These are phyloP conservation scores for Waltiozyma sp. DNA, from an alignment of 1,139 yeast species.

Conservation along the genomic window DNA sequence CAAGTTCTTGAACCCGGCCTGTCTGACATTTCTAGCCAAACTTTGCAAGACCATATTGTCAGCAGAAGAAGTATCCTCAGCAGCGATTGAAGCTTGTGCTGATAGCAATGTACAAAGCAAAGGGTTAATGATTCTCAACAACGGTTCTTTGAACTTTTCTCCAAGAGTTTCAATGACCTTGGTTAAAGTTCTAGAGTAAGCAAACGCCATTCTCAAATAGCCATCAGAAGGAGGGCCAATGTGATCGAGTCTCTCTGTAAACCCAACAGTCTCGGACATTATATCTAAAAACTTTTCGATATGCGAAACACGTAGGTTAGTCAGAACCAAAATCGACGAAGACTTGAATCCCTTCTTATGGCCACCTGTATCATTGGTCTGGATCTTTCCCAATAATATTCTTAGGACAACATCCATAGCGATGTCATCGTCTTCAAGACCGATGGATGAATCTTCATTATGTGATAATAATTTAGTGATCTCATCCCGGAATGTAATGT, in stretches of 20 bases:
- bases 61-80: slow-evolving; percentile 10
- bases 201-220: slow-evolving; percentile 46
- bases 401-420: slow-evolving; percentile 69
- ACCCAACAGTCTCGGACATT: slow-evolving; percentile 39
- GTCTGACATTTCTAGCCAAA: slow-evolving; percentile 45
- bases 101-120: slow-evolving; percentile 36
- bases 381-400: slow-evolving; percentile 81
- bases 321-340: slow-evolving; percentile 66
- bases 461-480: slow-evolving; percentile 49
- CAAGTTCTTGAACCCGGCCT: slow-evolving; percentile 48
- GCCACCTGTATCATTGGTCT: slow-evolving; percentile 45
- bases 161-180: slow-evolving; percentile 60
- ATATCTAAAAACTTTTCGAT: slow-evolving; percentile 50
- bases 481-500: slow-evolving; percentile 78
- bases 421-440: slow-evolving; percentile 49
- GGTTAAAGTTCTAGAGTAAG: slow-evolving; percentile 58
- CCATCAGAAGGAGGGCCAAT: slow-evolving; percentile 17
- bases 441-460: slow-evolving; percentile 30
- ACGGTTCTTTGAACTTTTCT: slow-evolving; percentile 37
- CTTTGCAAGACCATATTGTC: slow-evolving; percentile 26
- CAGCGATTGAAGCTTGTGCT: slow-evolving; percentile 38
- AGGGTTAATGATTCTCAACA: slow-evolving; percentile 11
- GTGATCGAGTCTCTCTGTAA: slow-evolving; percentile 17
- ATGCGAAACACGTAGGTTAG: slow-evolving; percentile 45
- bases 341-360: slow-evolving; percentile 62